phyloP scores from a whole-genome alignment of 768 basidiomycete genomes.

The Suillus tomentosus region DNA sequence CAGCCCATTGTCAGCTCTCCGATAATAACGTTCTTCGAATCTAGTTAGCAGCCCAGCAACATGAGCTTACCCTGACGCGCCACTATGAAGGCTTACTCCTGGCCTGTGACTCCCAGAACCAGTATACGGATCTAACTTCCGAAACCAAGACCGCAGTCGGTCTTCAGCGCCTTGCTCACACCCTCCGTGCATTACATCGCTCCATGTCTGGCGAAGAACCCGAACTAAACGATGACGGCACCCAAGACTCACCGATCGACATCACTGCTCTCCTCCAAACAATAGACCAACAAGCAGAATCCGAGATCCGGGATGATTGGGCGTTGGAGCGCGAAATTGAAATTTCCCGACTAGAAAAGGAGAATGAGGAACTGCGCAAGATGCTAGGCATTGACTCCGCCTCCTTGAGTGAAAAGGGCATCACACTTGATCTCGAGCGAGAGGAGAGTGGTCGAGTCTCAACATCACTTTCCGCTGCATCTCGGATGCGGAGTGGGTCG shows the following conservation, averaged over 20 bases:
- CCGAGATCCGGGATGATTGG: conserved; percentile 71
- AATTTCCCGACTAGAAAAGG: conserved; percentile 75
- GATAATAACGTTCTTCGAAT: conserved; percentile 14
- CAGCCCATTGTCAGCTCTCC: conserved; percentile 11
- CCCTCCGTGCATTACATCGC: conserved; percentile 71
- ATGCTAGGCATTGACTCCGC: conserved; percentile 73
- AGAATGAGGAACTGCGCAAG: conserved; percentile 79
- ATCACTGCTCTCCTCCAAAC: conserved; percentile 44
- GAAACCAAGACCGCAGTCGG: conserved; percentile 64
- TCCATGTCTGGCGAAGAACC: conserved; percentile 66
- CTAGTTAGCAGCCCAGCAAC: conserved; percentile 89
- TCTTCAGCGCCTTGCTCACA: conserved; percentile 69
- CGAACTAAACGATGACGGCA: conserved; percentile 28
- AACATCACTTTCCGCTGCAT: conserved; percentile 21
- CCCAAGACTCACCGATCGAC: conserved; percentile 40
- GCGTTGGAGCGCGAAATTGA: conserved; percentile 85
- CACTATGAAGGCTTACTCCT: conserved; percentile 88
- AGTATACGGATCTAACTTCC: conserved; percentile 56
- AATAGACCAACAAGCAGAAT: conserved; percentile 42
- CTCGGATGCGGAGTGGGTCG: conserved; percentile 32
- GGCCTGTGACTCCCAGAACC: conserved; percentile 58
- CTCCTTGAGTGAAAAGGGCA: conserved; percentile 52
- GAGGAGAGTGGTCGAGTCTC: conserved; percentile 46
- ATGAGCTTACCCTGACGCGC: conserved; percentile 81
- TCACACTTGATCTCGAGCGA: conserved; percentile 48